Conservation (phyloP, 306 rosid species). For the Acmispon strigosus region DNA sequence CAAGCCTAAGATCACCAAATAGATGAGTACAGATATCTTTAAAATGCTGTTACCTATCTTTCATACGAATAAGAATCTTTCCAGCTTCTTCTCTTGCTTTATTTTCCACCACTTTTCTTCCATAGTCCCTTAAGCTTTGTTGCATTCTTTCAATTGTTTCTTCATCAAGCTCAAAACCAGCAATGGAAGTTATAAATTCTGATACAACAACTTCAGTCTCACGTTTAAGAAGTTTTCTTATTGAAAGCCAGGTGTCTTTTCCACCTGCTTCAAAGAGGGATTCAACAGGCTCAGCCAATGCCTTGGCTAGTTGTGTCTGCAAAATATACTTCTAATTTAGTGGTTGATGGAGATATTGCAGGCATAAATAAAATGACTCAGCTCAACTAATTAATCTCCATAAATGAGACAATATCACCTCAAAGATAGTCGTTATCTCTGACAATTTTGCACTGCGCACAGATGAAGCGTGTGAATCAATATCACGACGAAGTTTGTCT, state of each 20-base stretch:
- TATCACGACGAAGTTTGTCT: slow-evolving; percentile 70
- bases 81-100: slow-evolving; percentile 85
- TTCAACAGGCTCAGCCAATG: slow-evolving; percentile 62
- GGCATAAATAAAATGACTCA: not conserved
- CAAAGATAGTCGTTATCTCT: slow-evolving; percentile 36
- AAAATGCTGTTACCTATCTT: slow-evolving; percentile 60
- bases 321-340: slow-evolving; percentile 12
- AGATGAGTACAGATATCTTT: not conserved
- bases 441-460: slow-evolving; percentile 49
- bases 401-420: slow-evolving; percentile 40
- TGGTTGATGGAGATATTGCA: not conserved
- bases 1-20: not conserved
- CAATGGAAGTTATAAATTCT: slow-evolving; percentile 37
- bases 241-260: slow-evolving; percentile 65
- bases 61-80: slow-evolving; percentile 71
- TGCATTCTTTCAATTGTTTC: slow-evolving; percentile 43
- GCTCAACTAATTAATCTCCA: slow-evolving; percentile 10
- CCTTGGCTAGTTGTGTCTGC: slow-evolving; percentile 56
- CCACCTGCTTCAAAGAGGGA: slow-evolving; percentile 66
- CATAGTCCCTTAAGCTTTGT: slow-evolving; percentile 47
- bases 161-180: slow-evolving; percentile 74
- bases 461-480: slow-evolving; percentile 54
- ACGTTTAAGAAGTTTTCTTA: slow-evolving; percentile 61
- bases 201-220: slow-evolving; percentile 54
- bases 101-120: slow-evolving; percentile 65